Evolutionary conservation across 108 stramenopile genomes (phyloP).

Genomic region (Cyclotella cryptica): DNA sequence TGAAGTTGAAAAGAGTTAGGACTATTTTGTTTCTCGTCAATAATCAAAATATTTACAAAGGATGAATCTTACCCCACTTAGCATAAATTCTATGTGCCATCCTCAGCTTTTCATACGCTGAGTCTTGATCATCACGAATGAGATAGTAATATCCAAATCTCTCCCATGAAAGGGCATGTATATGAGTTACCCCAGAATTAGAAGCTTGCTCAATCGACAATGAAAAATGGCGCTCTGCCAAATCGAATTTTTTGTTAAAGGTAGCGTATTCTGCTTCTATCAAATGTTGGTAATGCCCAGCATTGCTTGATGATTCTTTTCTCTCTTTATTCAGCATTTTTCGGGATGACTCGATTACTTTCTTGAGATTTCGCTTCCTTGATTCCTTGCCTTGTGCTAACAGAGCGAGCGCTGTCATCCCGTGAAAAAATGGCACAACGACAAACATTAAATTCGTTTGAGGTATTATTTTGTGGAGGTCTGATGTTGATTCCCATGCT

Average conservation of each 20-base stretch:
- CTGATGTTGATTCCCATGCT: not conserved
- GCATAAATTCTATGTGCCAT: not conserved
- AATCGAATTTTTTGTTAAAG: not conserved
- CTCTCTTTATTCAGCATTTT: not conserved
- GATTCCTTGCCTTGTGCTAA: not conserved
- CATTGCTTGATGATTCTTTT: slow-evolving; percentile 7
- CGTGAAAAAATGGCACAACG: not conserved
- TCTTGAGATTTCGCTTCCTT: not conserved
- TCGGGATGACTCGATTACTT: not conserved
- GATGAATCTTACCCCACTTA: not conserved
- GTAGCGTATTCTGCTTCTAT: slow-evolving; percentile 18
- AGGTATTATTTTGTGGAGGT: not conserved
- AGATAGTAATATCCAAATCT: slow-evolving; percentile 5
- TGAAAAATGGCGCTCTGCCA: not conserved
- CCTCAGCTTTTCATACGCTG: not conserved
- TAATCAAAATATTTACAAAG: too few relatives aligned
- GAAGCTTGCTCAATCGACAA: slow-evolving; percentile 3
- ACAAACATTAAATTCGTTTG: not conserved
- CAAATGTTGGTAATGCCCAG: not conserved
- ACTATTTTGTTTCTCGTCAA: too few relatives aligned
- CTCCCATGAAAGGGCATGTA: slow-evolving; percentile 15
- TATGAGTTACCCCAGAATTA: slow-evolving; percentile 1
- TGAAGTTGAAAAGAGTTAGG: too few relatives aligned
- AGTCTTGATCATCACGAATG: not conserved
- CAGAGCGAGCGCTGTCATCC: slow-evolving; percentile 20